phyloP scores from a whole-genome alignment of 2,329 filamentous ascomycete genomes.

The Stemphylium lycopersici region DNA sequence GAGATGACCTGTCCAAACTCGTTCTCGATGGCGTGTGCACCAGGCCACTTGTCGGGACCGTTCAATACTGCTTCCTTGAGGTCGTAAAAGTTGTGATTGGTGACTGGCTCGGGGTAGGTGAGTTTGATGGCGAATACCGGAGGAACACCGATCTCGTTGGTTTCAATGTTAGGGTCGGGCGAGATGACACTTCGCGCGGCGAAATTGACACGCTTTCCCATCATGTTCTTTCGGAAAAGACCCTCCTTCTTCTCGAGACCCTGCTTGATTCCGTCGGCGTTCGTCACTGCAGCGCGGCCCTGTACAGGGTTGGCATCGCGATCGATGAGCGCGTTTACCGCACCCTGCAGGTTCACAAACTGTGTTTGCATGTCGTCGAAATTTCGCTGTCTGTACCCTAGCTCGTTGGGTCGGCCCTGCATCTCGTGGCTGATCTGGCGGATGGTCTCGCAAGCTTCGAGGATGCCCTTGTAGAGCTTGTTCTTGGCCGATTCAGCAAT shows the following conservation, averaged over 20 bases:
- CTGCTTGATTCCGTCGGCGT: constrained; percentile 96
- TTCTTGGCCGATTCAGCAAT: constrained; percentile 92
- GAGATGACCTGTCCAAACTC: constrained; percentile 92
- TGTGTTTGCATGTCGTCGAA: constrained; percentile 80
- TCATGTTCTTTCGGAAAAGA: constrained; percentile 99
- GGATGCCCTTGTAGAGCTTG: constrained; percentile 81
- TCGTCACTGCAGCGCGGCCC: constrained; percentile 75
- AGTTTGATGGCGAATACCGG: constrained; percentile 97
- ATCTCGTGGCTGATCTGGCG: constrained; percentile 76
- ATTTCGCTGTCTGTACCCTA: constrained; percentile 59
- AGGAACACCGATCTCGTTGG: constrained; percentile 97
- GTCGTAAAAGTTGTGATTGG: constrained; percentile 94
- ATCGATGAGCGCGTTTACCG: constrained; percentile 92
- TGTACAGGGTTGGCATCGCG: constrained; percentile 83
- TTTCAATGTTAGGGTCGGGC: constrained; percentile 97
- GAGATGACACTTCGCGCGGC: constrained; percentile 97
- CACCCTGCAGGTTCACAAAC: constrained; percentile 83
- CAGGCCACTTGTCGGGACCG: constrained; percentile 90
- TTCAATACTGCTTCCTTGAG: constrained; percentile 97
- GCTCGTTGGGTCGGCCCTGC: constrained; percentile 52
- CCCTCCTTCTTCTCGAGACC: constrained; percentile 98
- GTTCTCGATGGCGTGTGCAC: constrained; percentile 92
- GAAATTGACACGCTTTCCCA: constrained; percentile 99
- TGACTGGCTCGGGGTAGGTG: constrained; percentile 96
- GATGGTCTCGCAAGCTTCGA: constrained; percentile 76